Evolutionary conservation across 2,329 filamentous ascomycete genomes (phyloP).

Genomic region (Alternaria sp.): DNA sequence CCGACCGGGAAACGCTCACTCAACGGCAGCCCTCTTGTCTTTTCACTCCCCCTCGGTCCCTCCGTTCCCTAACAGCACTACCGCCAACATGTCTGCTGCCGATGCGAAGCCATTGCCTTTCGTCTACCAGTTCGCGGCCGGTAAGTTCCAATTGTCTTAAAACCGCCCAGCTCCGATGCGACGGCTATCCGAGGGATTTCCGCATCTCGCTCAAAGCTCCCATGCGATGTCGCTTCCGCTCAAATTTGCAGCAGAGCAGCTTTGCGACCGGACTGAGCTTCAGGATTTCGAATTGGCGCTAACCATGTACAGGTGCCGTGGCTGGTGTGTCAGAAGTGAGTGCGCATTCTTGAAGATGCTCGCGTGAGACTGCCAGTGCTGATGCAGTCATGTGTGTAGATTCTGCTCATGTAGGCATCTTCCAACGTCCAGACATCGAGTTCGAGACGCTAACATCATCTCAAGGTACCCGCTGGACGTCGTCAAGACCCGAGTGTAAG

Average conservation of each 20-base stretch:
- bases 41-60: slow-evolving; percentile 16
- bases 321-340: slow-evolving; percentile 96
- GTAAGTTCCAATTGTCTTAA: slow-evolving; percentile 60
- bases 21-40: slow-evolving; percentile 25
- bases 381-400: slow-evolving; percentile 63
- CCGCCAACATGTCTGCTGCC: slow-evolving; percentile 55
- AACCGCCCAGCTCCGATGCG: slow-evolving; percentile 33
- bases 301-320: slow-evolving; percentile 73
- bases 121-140: slow-evolving; percentile 93
- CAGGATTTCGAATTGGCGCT: slow-evolving; percentile 33
- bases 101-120: slow-evolving; percentile 83
- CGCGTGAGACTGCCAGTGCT: slow-evolving; percentile 32
- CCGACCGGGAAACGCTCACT: slow-evolving; percentile 21
- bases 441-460: slow-evolving; percentile 5
- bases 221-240: background rate
- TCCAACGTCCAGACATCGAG: background rate
- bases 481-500: slow-evolving; percentile 96
- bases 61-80: slow-evolving; percentile 18
- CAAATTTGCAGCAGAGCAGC: background rate
- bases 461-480: slow-evolving; percentile 98
- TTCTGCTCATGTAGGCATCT: slow-evolving; percentile 77
- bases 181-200: slow-evolving; percentile 15
- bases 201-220: slow-evolving; percentile 4
- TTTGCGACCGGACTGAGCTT: background rate
- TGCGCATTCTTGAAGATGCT: slow-evolving; percentile 30